phyloP scores from a whole-genome alignment of 768 basidiomycete genomes.

The Glaciozyma martinii region DNA sequence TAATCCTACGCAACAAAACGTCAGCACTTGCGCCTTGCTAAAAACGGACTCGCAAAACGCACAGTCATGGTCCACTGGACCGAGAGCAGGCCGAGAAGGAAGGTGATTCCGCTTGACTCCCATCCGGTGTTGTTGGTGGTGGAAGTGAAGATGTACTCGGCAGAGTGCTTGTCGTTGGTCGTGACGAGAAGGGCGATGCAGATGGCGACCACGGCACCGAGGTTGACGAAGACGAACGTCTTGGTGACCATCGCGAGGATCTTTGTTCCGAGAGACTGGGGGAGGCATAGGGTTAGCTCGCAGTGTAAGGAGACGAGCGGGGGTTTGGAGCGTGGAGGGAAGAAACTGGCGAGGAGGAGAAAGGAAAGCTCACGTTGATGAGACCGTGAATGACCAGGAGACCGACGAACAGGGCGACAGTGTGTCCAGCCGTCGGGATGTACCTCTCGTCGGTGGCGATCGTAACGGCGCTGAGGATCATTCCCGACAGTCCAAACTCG shows the following conservation, averaged over 20 bases:
- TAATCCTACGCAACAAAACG: conserved; percentile 31
- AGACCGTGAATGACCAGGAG: conserved; percentile 70
- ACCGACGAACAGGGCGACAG: conserved; percentile 66
- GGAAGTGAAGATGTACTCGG: conserved; percentile 67
- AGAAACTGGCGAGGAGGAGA: no score
- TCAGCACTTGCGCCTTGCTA: conserved; percentile 21
- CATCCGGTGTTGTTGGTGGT: conserved; percentile 69
- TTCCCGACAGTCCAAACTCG: conserved; percentile 53
- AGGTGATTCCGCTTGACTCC: conserved; percentile 67
- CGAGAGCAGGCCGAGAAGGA: conserved; percentile 71
- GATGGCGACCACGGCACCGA: conserved; percentile 72
- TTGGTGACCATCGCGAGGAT: conserved; percentile 64
- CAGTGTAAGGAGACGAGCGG: not conserved
- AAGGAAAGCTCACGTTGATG: conserved; percentile 45
- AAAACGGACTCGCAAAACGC: not conserved
- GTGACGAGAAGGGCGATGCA: conserved; percentile 60
- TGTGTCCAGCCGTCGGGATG: conserved; percentile 58
- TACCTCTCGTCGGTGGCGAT: conserved; percentile 47
- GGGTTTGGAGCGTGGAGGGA: not conserved
- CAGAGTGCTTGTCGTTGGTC: conserved; percentile 68
- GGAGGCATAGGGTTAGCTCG: not conserved
- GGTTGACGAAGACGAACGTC: conserved; percentile 72
- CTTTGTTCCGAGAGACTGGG: conserved; percentile 41
- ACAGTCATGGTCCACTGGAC: conserved; percentile 46
- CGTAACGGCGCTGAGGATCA: not conserved